phyloP scores from a whole-genome alignment of 257 asterid genomes.

The Solanum boliviense region DNA sequence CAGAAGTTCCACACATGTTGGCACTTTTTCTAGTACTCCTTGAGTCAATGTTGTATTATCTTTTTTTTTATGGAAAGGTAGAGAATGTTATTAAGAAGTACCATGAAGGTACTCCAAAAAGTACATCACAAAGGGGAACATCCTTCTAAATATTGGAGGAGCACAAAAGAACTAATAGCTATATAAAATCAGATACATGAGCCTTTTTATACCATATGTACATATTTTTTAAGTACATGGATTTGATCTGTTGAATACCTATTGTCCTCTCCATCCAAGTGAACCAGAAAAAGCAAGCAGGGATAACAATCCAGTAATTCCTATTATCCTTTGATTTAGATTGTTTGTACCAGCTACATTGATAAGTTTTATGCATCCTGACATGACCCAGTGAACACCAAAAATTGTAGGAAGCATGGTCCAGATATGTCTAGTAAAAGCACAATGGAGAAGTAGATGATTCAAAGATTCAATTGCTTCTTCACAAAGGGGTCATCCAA shows the following conservation, averaged over 20 bases:
- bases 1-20: neutral
- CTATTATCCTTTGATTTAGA: neutral
- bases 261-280: neutral
- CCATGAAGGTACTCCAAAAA: neutral
- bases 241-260: neutral
- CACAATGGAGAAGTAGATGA: too few species aligned
- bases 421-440: too few species aligned
- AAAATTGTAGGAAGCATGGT: too few species aligned
- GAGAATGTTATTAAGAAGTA: neutral
- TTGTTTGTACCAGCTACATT: too few species aligned
- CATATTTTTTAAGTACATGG: neutral
- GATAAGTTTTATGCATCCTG: too few species aligned
- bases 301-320: neutral
- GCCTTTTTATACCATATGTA: neutral
- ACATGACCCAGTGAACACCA: too few species aligned
- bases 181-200: neutral
- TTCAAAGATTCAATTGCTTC: too few species aligned
- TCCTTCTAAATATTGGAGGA: neutral
- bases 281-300: neutral
- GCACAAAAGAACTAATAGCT: neutral
- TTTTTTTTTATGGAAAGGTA: neutral
- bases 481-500: too few species aligned
- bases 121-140: neutral
- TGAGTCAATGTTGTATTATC: neutral
- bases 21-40: neutral